A percentile compares a stretch with the other conserved stretches of the same genome.
These are phyloP conservation scores for Tulasnella sp. DNA, from an alignment of 768 basidiomycete genomes.

Conservation along the genomic window DNA sequence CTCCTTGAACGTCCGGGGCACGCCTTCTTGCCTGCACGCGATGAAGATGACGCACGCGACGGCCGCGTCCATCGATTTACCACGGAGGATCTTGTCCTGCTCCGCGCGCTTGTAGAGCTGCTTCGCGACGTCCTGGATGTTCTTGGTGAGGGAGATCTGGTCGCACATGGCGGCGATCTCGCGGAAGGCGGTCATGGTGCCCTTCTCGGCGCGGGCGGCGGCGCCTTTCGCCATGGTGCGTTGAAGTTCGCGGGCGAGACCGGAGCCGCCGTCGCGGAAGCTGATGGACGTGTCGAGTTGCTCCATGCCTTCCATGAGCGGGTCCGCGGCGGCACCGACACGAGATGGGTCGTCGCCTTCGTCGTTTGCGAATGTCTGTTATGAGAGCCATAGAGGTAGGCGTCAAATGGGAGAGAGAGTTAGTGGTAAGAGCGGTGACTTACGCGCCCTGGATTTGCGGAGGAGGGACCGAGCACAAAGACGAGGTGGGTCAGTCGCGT, in stretches of 20 bases:
- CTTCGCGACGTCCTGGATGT: constrained; percentile 91
- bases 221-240: constrained; percentile 75
- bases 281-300: constrained; percentile 92
- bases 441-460: constrained; percentile 19
- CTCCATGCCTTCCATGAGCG: constrained; percentile 87
- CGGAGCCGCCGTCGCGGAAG: constrained; percentile 89
- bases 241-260: constrained; percentile 83
- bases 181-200: constrained; percentile 77
- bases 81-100: constrained; percentile 85
- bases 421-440: constrained; percentile 19
- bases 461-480: background rate
- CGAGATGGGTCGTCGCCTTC: constrained; percentile 99
- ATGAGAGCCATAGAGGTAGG: background rate
- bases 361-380: constrained; percentile 95
- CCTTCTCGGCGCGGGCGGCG: constrained; percentile 65
- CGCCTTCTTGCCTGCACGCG: constrained; percentile 88
- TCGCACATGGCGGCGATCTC: constrained; percentile 93
- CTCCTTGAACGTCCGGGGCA: constrained; percentile 93
- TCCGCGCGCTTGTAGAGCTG: constrained; percentile 95
- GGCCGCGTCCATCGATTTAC: constrained; percentile 84
- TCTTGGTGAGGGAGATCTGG: constrained; percentile 85
- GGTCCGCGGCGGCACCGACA: constrained; percentile 94
- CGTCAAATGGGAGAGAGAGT: constrained; percentile 9
- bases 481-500: constrained; percentile 1
- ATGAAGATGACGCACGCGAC: constrained; percentile 98